Evolutionary conservation across 2,329 filamentous ascomycete genomes (phyloP).

Genomic region (Alternaria sp.): DNA sequence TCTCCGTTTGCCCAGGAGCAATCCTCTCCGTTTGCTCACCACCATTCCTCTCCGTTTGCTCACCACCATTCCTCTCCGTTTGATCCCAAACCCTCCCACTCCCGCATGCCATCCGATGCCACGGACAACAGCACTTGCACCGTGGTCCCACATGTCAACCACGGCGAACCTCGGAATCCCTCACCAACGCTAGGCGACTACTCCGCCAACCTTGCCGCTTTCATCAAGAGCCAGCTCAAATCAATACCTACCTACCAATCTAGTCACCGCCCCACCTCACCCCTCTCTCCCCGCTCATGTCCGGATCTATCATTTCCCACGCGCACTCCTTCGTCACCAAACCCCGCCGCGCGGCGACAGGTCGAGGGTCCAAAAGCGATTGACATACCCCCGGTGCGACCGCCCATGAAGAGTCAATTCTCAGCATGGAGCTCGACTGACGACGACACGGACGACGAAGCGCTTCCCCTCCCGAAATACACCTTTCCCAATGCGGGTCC

Average conservation of each 20-base stretch:
- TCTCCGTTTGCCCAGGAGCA: constrained; percentile 6
- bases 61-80: constrained; percentile 18
- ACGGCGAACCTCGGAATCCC: constrained; percentile 15
- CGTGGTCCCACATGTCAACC: constrained; percentile 28
- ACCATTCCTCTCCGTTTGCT: constrained; percentile 19
- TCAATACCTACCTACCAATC: constrained; percentile 47
- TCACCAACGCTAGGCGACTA: constrained; percentile 41
- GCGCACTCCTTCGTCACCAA: constrained; percentile 35
- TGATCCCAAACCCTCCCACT: constrained; percentile 28
- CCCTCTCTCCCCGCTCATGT: constrained; percentile 43
- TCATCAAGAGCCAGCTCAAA: constrained; percentile 46
- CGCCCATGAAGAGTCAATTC: constrained; percentile 47
- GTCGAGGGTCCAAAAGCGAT: constrained; percentile 37
- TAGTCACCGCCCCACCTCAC: constrained; percentile 25
- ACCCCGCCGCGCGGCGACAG: constrained; percentile 24
- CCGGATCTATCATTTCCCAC: constrained; percentile 40
- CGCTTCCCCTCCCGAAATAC: constrained; percentile 26
- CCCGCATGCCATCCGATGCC: constrained; percentile 41
- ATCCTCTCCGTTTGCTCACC: too few species aligned
- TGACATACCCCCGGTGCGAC: constrained; percentile 43
- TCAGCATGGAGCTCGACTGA: constrained; percentile 52
- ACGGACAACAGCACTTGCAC: constrained; percentile 46
- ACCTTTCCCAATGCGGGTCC: constrained; percentile 11
- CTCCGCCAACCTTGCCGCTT: constrained; percentile 49
- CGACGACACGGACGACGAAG: constrained; percentile 44